phyloP scores from a whole-genome alignment of 495 filamentous ascomycete species.

The Neurospora sp. region DNA sequence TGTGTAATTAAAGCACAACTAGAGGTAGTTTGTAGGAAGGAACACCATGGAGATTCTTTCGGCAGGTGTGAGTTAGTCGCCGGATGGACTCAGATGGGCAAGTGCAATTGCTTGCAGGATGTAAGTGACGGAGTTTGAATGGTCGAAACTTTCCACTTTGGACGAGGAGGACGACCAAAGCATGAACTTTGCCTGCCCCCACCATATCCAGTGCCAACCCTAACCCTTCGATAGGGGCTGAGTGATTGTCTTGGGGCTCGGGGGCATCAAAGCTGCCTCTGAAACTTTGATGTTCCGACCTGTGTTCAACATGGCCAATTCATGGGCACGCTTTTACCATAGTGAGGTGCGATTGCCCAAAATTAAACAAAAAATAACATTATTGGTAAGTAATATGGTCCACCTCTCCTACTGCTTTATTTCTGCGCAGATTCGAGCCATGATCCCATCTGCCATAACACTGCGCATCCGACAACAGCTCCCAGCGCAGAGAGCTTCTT shows the following conservation, averaged over 20 bases:
- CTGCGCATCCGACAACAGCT: conserved; percentile 54
- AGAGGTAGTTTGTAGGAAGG: not conserved
- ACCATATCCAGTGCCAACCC: not conserved
- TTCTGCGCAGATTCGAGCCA: conserved; percentile 28
- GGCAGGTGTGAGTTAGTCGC: not conserved
- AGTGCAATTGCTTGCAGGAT: not conserved
- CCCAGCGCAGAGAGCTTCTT: conserved; percentile 59
- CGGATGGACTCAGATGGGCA: not conserved
- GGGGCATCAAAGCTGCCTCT: not conserved
- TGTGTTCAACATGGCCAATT: not conserved
- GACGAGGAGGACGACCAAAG: not conserved
- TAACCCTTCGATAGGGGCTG: not conserved
- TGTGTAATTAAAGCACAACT: not conserved
- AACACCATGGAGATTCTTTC: not conserved
- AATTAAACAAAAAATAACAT: not conserved
- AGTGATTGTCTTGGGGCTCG: not conserved
- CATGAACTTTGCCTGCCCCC: not conserved
- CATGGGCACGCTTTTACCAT: not conserved
- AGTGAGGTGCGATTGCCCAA: not conserved
- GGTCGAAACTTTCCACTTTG: not conserved
- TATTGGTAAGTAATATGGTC: not conserved
- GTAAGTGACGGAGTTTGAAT: not conserved
- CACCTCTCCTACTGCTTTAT: conserved; percentile 2
- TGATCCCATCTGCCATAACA: conserved; percentile 58
- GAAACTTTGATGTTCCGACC: not conserved